phyloP scores from a whole-genome alignment of 805 yeast species.

The Ogataea ganodermae region DNA sequence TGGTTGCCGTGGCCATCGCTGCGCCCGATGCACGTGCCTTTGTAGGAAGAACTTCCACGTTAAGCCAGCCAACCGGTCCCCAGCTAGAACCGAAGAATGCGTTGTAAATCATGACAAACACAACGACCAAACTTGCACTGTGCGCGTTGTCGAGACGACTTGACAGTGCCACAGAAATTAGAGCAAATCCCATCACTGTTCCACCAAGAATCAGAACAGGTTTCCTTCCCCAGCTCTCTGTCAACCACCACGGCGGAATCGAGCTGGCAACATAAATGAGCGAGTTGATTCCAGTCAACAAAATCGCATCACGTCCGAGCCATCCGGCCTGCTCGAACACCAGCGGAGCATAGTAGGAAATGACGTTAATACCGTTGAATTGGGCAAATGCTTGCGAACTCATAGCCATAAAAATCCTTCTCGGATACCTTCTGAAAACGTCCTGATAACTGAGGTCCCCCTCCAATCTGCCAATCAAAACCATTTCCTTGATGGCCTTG shows the following conservation, averaged over 20 bases:
- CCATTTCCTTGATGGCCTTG: slow-evolving; percentile 78
- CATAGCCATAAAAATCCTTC: slow-evolving; percentile 83
- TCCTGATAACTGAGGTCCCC: slow-evolving; percentile 76
- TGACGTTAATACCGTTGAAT: slow-evolving; percentile 89
- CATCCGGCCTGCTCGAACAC: slow-evolving; percentile 96
- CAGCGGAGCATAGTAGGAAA: slow-evolving; percentile 89
- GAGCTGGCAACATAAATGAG: slow-evolving; percentile 60
- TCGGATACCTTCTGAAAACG: slow-evolving; percentile 74
- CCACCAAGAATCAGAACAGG: slow-evolving; percentile 84
- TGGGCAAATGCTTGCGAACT: slow-evolving; percentile 92
- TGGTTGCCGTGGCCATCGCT: slow-evolving; percentile 85
- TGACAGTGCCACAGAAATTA: slow-evolving; percentile 64
- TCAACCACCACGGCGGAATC: slow-evolving; percentile 87
- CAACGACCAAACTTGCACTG: slow-evolving; percentile 73
- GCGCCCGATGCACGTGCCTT: slow-evolving; percentile 88
- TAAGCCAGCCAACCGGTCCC: slow-evolving; percentile 94
- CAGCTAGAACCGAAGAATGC: slow-evolving; percentile 87
- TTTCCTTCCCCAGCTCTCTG: slow-evolving; percentile 89
- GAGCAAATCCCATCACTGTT: slow-evolving; percentile 71
- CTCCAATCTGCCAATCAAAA: slow-evolving; percentile 72
- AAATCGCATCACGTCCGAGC: slow-evolving; percentile 82
- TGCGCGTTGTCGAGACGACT: slow-evolving; percentile 45
- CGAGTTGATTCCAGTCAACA: slow-evolving; percentile 85
- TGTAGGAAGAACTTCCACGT: slow-evolving; percentile 82
- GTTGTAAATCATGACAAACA: slow-evolving; percentile 75